Percentiles rank a stretch among this genome's conserved stretches.
Conservation (phyloP, 768 basidiomycete genomes). For the Leccinum rimulosum region DNA sequence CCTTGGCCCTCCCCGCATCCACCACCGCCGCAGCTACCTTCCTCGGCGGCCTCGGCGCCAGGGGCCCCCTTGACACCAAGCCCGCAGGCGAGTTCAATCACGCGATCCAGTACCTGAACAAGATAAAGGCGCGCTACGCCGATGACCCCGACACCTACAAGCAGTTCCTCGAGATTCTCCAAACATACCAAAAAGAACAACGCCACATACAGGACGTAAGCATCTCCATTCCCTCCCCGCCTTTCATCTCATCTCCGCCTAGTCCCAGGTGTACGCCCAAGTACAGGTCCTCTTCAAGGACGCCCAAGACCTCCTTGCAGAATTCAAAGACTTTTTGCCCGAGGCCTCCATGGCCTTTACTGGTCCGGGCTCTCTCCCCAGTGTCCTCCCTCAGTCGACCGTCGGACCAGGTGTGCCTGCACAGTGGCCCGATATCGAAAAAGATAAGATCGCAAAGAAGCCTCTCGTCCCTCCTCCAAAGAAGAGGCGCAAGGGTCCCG, state of each 20-base stretch:
- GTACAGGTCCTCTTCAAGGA: slow-evolving; percentile 81
- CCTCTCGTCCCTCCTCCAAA: slow-evolving; percentile 40
- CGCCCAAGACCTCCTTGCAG: slow-evolving; percentile 72
- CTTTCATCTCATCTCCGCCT: slow-evolving; percentile 7
- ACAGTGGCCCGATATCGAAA: slow-evolving; percentile 43
- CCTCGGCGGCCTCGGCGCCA: slow-evolving; percentile 56
- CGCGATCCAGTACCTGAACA: slow-evolving; percentile 97
- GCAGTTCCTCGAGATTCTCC: slow-evolving; percentile 84
- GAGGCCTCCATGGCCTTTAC: slow-evolving; percentile 49
- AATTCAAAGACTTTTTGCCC: slow-evolving; percentile 81
- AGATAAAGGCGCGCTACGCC: slow-evolving; percentile 90
- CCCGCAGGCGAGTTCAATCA: slow-evolving; percentile 79
- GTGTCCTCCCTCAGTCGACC: slow-evolving; percentile 51
- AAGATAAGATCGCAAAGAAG: slow-evolving; percentile 45
- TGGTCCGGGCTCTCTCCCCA: slow-evolving; percentile 39
- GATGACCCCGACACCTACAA: slow-evolving; percentile 92
- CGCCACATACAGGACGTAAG: slow-evolving; percentile 69
- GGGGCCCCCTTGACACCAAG: slow-evolving; percentile 49
- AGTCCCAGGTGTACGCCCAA: slow-evolving; percentile 78
- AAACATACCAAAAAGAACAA: slow-evolving; percentile 85
- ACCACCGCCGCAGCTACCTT: slow-evolving; percentile 64
- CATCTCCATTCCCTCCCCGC: slow-evolving; percentile 3
- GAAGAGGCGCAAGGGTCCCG: slow-evolving; percentile 59
- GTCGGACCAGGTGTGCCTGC: slow-evolving; percentile 33
- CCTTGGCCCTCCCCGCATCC: slow-evolving; percentile 46